A percentile compares a stretch with the other conserved stretches of the same genome.
Evolutionary conservation across 345 rosid genomes (phyloP).

Genomic region (Salix exigua): DNA sequence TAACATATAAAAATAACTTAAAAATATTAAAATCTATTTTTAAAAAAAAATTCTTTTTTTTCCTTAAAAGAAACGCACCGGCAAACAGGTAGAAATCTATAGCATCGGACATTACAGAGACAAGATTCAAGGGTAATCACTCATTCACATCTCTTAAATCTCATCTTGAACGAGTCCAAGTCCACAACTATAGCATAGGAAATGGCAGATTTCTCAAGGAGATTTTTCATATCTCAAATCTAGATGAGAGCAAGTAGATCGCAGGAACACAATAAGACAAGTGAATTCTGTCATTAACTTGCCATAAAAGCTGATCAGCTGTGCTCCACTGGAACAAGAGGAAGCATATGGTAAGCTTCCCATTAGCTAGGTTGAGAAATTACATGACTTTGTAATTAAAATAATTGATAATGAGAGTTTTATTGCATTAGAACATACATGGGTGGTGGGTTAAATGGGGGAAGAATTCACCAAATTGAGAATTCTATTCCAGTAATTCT

Average conservation of each 20-base stretch:
- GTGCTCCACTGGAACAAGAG: neutral
- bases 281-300: neutral
- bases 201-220: neutral
- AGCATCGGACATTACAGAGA: neutral
- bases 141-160: neutral
- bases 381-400: neutral
- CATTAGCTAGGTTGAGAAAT: neutral
- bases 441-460: constrained; percentile 66
- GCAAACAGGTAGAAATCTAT: no score
- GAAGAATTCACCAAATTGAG: constrained; percentile 82
- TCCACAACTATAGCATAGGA: no score
- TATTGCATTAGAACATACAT: constrained; percentile 32
- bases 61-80: no score
- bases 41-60: no score
- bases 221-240: neutral
- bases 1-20: no score
- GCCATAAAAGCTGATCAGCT: neutral
- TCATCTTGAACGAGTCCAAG: neutral
- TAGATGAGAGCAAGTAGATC: no score
- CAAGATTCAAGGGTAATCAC: neutral
- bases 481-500: constrained; percentile 93
- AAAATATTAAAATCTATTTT: no score
- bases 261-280: neutral
- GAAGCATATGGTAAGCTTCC: neutral
- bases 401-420: neutral